Percentiles rank a stretch among this genome's conserved stretches.
phyloP scores from a whole-genome alignment of 169 alveolate species.

The Ichthyophthirius multifiliis region DNA sequence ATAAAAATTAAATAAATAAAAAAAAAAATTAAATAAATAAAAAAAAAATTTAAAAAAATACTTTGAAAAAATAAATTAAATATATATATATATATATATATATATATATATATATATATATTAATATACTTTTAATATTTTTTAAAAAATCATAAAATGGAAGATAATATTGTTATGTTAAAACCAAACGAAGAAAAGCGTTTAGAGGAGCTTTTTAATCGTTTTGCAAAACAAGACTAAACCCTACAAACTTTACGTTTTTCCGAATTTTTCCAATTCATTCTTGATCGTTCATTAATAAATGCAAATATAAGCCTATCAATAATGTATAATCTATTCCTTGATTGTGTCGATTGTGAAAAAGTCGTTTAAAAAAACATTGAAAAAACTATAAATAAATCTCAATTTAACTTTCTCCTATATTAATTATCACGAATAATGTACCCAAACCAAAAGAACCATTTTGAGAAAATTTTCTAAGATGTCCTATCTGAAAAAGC shows the following conservation, averaged over 20 bases:
- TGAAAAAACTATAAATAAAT: background rate
- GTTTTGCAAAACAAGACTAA: background rate
- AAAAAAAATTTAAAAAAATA: no score
- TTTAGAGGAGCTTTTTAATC: conserved; percentile 2
- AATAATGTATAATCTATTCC: background rate
- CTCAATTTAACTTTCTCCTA: background rate
- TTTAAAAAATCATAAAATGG: no score
- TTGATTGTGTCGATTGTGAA: background rate
- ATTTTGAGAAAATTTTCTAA: background rate
- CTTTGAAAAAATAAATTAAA: no score
- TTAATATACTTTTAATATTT: no score
- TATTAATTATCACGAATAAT: background rate
- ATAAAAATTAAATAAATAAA: no score
- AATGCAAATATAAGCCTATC: background rate
- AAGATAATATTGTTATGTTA: background rate
- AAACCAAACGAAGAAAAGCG: conserved; percentile 14
- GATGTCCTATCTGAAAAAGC: conserved; percentile 9
- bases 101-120: no score
- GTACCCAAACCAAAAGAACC: background rate
- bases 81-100: no score
- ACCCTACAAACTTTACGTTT: background rate
- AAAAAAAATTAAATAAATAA: no score
- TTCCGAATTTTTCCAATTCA: conserved; percentile 9
- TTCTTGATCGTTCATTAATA: background rate
- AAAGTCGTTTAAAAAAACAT: background rate